phyloP scores from a whole-genome alignment of 106 monocot genomes.

The Allium sativum region DNA sequence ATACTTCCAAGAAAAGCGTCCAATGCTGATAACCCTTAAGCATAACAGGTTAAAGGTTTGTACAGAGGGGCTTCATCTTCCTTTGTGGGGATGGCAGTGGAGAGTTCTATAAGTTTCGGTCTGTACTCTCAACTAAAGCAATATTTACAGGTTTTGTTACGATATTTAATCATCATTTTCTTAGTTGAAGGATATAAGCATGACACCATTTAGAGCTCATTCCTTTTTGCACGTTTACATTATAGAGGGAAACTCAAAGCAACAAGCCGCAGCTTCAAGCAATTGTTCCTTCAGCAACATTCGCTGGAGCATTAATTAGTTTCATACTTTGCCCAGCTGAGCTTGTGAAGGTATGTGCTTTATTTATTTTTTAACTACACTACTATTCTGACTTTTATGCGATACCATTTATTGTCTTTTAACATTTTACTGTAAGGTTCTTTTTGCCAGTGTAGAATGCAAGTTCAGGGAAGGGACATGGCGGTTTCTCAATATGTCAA shows the following conservation, averaged over 20 bases:
- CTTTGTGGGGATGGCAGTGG: conserved; percentile 67
- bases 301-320: conserved; percentile 73
- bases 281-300: conserved; percentile 86
- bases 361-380: not conserved
- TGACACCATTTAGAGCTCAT: not conserved
- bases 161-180: not conserved
- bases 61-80: conserved; percentile 85
- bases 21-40: not conserved
- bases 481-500: conserved; percentile 24
- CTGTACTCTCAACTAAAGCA: conserved; percentile 73
- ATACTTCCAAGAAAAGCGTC: too few relatives aligned
- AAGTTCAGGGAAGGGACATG: conserved; percentile 71
- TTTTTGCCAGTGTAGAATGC: conserved; percentile 94
- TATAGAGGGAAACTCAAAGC: conserved; percentile 44
- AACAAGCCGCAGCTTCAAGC: conserved; percentile 60
- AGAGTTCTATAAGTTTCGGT: conserved; percentile 79
- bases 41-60: conserved; percentile 69
- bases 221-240: not conserved
- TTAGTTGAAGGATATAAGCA: not conserved
- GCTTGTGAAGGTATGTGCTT: conserved; percentile 57
- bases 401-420: too few relatives aligned
- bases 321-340: conserved; percentile 77
- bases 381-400: too few relatives aligned
- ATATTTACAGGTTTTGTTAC: conserved; percentile 51
- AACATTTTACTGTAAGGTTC: conserved; percentile 15